Base-by-base conservation (phyloP, 352 stramenopile species). In the Phytophthora cactorum region DNA sequence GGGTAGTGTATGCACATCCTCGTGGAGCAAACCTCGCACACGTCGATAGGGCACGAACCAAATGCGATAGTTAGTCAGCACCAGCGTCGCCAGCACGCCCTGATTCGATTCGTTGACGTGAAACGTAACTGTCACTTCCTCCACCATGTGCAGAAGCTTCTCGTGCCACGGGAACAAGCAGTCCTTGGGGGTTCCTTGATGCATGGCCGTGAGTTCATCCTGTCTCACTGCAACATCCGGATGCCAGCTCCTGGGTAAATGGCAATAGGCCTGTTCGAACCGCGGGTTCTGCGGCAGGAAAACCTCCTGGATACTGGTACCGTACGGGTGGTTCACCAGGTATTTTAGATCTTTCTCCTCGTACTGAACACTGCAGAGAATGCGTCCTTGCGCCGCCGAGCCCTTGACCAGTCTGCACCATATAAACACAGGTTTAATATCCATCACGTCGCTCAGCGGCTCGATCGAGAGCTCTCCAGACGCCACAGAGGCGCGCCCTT, bases 61-160 rank as follows among this genome's bases (percentile, higher is more conserved):
- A 49, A 95, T 79, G 9, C 88, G 79, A 63, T 93, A 95, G 59
- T 92, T 95, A 1, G 88, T 93, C 10, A 95, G 66, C 43, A 95
- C 81, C 25, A 95, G 63, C 22, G 86, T 92, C 5, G 86, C 85
- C 6, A 95, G 68, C 29, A 95, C 88, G 41, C 88, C 88, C 55
- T 95, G 88, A 54, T 95, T 95, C 6, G 74, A 86, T 34, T 95
- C 88, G 43, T 93, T 95, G 50, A 95, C 85, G 65, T 95, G 88
- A 53, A 95, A 95, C n/a, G 88, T 95, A 9, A 95, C 83, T 0
- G 85, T 90, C 41, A 95, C 86, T 60, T 95, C 88, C 63, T 95
- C 88, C 38, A 95, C 78, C 84, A 94, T 91, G 64, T 95, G 81
- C 58, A 95, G 58, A 8, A 95, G 70, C 64, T 88, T 92, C 61